Percentiles rank a stretch among this genome's conserved stretches.
phyloP scores from a whole-genome alignment of 2,329 filamentous ascomycete genomes.

The Gnomoniopsis smithogilvyi region DNA sequence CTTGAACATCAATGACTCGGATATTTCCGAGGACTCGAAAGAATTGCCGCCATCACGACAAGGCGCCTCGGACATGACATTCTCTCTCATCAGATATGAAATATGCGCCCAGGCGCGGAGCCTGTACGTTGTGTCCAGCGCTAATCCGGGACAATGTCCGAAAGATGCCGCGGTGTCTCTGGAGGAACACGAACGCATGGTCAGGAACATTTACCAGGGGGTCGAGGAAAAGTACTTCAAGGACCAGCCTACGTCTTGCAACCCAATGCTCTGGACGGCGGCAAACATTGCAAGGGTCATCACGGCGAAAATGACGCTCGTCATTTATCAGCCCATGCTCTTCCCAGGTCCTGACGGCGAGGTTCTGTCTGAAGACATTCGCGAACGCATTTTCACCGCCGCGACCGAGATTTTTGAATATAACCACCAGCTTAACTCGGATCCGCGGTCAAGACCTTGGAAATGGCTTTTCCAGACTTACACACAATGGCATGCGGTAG shows the following conservation, averaged over 20 bases:
- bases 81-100: conserved; percentile 40
- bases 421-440: conserved; percentile 50
- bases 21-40: conserved; percentile 45
- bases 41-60: conserved; percentile 43
- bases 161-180: conserved; percentile 30
- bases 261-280: conserved; percentile 48
- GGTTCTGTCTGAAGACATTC: conserved; percentile 28
- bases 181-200: conserved; percentile 39
- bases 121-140: conserved; percentile 34
- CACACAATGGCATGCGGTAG: conserved; percentile 57
- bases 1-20: conserved; percentile 54
- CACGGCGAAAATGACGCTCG: conserved; percentile 51
- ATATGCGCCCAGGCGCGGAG: conserved; percentile 38
- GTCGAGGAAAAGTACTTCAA: conserved; percentile 53
- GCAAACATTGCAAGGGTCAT: conserved; percentile 47
- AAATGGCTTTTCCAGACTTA: conserved; percentile 59
- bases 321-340: conserved; percentile 51
- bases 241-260: conserved; percentile 42
- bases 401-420: conserved; percentile 56
- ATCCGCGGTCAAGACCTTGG: conserved; percentile 46
- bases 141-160: conserved; percentile 27
- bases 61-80: conserved; percentile 52
- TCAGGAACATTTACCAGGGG: conserved; percentile 29
- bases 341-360: conserved; percentile 35
- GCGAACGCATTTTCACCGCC: conserved; percentile 40